phyloP scores from a whole-genome alignment of 768 basidiomycete genomes.

The Macrolepiota dolichaula region DNA sequence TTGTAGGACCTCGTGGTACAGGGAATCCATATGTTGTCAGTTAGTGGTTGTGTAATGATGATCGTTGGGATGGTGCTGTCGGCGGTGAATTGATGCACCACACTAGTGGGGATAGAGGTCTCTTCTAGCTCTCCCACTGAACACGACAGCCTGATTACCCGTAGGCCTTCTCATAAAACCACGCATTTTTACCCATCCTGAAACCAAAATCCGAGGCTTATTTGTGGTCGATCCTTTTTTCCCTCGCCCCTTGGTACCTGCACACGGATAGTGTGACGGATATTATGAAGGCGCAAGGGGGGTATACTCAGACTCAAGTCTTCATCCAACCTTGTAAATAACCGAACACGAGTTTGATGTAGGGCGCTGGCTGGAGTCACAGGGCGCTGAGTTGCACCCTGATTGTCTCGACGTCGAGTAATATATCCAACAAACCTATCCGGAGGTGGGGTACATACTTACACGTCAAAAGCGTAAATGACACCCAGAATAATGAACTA shows the following conservation, averaged over 20 bases:
- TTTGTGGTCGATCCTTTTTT: not conserved
- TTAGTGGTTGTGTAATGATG: not conserved
- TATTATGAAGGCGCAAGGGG: not conserved
- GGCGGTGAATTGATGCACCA: not conserved
- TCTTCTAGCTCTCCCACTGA: not conserved
- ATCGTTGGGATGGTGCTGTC: conserved; percentile 1
- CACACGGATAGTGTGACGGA: not conserved
- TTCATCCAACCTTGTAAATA: too few relatives aligned
- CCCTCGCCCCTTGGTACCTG: not conserved
- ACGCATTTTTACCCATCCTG: not conserved
- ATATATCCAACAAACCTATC: not conserved
- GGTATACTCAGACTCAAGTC: not conserved
- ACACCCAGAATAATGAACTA: not conserved
- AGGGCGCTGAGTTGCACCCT: not conserved
- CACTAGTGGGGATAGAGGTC: not conserved
- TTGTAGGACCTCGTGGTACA: not conserved
- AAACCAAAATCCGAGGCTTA: not conserved
- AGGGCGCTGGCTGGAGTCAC: not conserved
- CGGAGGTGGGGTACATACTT: not conserved
- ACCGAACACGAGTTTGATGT: not conserved
- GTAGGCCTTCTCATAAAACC: not conserved
- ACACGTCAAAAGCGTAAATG: not conserved
- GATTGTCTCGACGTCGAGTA: conserved; percentile 4
- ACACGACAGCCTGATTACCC: not conserved
- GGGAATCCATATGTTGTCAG: not conserved